Conservation (phyloP, 1,284 basidiomycete species). For the Rhodotorula sp. region DNA sequence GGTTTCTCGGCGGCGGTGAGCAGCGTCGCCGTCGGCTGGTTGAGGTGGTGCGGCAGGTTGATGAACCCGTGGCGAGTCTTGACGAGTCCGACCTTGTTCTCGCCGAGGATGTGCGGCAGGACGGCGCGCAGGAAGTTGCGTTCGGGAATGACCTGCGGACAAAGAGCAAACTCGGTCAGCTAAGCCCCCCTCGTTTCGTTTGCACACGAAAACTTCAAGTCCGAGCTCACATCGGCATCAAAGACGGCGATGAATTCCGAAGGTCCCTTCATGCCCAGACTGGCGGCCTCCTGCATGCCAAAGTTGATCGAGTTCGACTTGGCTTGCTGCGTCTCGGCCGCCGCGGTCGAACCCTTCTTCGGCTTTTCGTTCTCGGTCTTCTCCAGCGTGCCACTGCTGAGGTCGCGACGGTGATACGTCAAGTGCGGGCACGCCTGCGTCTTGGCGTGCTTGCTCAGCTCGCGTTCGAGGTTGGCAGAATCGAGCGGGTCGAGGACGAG, state of each 20-base stretch:
- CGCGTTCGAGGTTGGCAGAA: constrained; percentile 33
- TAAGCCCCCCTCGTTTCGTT: not conserved
- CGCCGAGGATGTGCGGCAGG: constrained; percentile 41
- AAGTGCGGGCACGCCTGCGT: constrained; percentile 43
- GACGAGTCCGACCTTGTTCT: constrained; percentile 41
- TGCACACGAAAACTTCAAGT: too few species aligned
- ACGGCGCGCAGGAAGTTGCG: constrained; percentile 43
- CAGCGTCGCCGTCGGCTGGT: constrained; percentile 39
- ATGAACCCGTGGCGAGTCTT: constrained; percentile 44
- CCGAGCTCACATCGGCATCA: constrained; percentile 43
- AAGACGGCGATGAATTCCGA: constrained; percentile 44
- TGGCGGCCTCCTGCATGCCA: constrained; percentile 42
- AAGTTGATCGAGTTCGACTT: constrained; percentile 44
- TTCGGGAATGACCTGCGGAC: constrained; percentile 42
- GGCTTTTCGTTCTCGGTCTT: constrained; percentile 8
- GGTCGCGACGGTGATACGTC: constrained; percentile 42
- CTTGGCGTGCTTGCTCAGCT: constrained; percentile 38
- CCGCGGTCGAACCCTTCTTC: not conserved
- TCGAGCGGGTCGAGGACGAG: constrained; percentile 44
- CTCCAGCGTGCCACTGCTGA: not conserved
- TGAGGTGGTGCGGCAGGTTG: constrained; percentile 42
- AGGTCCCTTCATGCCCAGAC: constrained; percentile 40
- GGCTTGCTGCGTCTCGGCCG: constrained; percentile 15
- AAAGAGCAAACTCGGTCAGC: not conserved
- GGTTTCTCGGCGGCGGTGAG: constrained; percentile 39